Base-by-base conservation (phyloP, 2,329 filamentous ascomycete species). In the Fusarium continuum region DNA sequence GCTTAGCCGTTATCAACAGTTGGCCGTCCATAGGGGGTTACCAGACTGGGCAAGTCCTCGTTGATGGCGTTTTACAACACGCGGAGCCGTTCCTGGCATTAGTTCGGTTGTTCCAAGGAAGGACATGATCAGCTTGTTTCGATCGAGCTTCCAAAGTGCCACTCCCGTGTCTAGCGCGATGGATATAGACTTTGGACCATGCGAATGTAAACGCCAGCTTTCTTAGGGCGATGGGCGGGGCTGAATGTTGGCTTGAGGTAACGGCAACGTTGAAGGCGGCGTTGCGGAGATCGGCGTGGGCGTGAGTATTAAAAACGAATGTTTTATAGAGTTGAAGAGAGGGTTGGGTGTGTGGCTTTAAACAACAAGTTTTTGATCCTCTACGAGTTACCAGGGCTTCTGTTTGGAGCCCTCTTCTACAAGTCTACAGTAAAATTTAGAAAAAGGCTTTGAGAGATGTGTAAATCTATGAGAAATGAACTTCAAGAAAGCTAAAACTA, bases 181-280 rank as follows among this genome's bases (percentile, higher is more conserved):
- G 29, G 34, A 43, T 29, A 46, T 13, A 38, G 14, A 11, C 36
- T 61, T 53, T 57, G 9, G 13, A 13, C 60, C 31, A 46, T 29
- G 8, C 14, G 38, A 46, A 65, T 26, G 20, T 22, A 61, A 51
- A 52, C 61, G 45, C 61, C 55, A 57, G 13, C 6, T 22, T 55
- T 40, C 22, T 32, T 23, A 8, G 26, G 16, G 13, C 16, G 26
- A 39, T 41, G 25, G 14, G 23, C 20, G 38, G 43, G 41, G 29
- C 17, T 44, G 36, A 20, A 4, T 8, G 22, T 2, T 22, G 25
- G 20, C 14, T 26, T 41, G 19, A 51, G 4, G 25, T 11, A n/a
- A 28, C 16, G 13, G 20, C n/a, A n/a, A n/a, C n/a, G n/a, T n/a
- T n/a, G n/a, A n/a, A n/a, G 8, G 26, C 29, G 8, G 25, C 11